Conservation (phyloP, 148 eudicot species). For the Arctostaphylos glauca region DNA sequence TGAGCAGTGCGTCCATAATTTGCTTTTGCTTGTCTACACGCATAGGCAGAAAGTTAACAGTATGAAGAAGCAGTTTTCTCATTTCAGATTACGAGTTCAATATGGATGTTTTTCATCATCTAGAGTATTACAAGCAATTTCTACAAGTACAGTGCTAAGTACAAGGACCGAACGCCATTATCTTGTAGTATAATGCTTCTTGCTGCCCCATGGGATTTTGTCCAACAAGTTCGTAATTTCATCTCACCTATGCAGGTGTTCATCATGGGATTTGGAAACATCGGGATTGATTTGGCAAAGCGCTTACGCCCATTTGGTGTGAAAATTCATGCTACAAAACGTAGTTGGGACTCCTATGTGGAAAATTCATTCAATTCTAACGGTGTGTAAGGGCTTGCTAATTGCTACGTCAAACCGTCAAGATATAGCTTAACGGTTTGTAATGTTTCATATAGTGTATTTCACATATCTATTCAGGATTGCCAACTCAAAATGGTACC, state of each 20-base stretch:
- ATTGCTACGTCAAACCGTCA: neutral
- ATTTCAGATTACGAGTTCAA: neutral
- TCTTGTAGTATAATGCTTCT: neutral
- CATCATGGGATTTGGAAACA: slow-evolving; percentile 85
- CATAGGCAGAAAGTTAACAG: neutral
- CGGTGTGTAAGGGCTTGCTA: slow-evolving; percentile 33
- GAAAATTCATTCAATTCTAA: slow-evolving; percentile 22
- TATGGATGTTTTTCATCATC: neutral
- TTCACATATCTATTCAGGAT: slow-evolving; percentile 24
- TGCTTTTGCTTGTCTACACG: slow-evolving; percentile 3
- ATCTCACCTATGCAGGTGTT: slow-evolving; percentile 52
- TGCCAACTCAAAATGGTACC: slow-evolving; percentile 23
- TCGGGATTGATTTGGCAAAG: slow-evolving; percentile 82
- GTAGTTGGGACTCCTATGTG: slow-evolving; percentile 59
- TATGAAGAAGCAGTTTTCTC: neutral
- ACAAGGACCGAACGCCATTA: neutral
- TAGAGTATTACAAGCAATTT: neutral
- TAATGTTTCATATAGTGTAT: slow-evolving; percentile 9
- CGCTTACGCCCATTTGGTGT: slow-evolving; percentile 92
- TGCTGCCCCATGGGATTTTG: neutral
- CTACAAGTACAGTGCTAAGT: neutral
- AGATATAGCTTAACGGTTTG: neutral
- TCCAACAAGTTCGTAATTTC: slow-evolving; percentile 3
- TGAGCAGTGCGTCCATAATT: neutral
- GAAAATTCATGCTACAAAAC: slow-evolving; percentile 82